Evolutionary conservation across 805 yeast species (phyloP), one percentile per base, ranked within the genome.

Genomic region (Kluyveromyces siamensis): DNA sequence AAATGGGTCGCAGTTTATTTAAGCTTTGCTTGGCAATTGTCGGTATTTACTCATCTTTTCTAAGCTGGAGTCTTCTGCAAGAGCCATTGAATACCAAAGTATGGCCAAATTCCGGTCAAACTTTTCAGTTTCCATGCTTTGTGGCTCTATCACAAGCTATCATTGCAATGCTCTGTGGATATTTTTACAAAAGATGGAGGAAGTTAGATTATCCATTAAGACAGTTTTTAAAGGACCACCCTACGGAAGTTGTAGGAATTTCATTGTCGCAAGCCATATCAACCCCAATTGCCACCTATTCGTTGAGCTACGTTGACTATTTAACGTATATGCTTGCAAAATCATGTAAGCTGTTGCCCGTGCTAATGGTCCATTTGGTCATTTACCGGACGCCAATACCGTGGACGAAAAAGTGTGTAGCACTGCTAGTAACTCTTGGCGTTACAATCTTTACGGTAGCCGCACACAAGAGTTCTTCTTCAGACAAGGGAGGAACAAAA

Each of bases 311-410:
- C 63, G 91, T 93, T 33, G 96, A 87, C 61, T 93, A 86, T 61
- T 70, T 93, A 59, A 84, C 95, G 0, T 84, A 79, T 57, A 75
- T 91, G 53, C 74, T 93, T 52, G 95, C 96, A 17, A 93, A 93
- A 62, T 84, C 96, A 48, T 91, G 98, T 64, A 93, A 93, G 60
- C 74, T 93, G 65, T 79, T 93, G 19, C 99, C 99, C 0, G 96
- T 91, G n/a, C 81, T 93, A 84, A 62, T 86, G 35, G 85, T 93
- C 2, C 96, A 89, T 59, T 69, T 83, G 49, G 55, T 80, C 14
- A 57, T 87, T 11, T 91, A 89, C 67, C 73, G 84, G 40, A 79
- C 85, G 4, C 69, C 67, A 47, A 91, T 87, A 64, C 89, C 96
- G 0, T 48, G 66, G 2, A 80, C 83, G 67, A 93, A 93, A 66